A percentile compares a stretch with the other conserved stretches of the same genome.
Conservation (phyloP, 495 filamentous ascomycete genomes). For the Achaetomiella virescens region DNA sequence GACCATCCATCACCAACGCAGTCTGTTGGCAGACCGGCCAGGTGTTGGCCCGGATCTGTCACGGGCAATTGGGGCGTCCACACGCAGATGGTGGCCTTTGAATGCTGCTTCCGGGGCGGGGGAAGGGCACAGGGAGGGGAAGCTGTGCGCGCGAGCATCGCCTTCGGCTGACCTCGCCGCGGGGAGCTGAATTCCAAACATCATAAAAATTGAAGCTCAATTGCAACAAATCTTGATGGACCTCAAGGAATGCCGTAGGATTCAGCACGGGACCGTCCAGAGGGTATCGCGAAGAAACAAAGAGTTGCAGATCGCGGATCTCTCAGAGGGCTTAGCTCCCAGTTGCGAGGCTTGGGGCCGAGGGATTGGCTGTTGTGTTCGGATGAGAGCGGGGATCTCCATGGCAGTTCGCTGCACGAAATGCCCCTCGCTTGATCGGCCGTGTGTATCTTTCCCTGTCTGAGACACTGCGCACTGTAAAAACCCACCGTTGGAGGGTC, state of each 20-base stretch:
- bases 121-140: not conserved
- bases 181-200: not conserved
- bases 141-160: not conserved
- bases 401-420: slow-evolving; percentile 6
- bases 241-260: not conserved
- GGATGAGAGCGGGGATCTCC: not conserved
- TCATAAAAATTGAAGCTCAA: not conserved
- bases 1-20: too few relatives aligned
- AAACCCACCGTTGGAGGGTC: too few relatives aligned
- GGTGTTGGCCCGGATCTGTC: not conserved
- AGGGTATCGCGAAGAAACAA: not conserved
- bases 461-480: too few relatives aligned
- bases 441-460: too few relatives aligned
- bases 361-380: slow-evolving; percentile 5
- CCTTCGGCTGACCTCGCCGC: not conserved
- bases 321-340: not conserved
- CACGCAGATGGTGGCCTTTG: not conserved
- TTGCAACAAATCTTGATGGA: not conserved
- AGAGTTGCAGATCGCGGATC: not conserved
- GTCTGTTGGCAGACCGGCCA: not conserved
- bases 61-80: not conserved
- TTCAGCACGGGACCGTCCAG: not conserved
- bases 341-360: not conserved
- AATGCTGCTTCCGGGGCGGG: not conserved
- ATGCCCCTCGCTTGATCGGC: too few relatives aligned